Percentiles rank a stretch among this genome's conserved stretches.
These are phyloP conservation scores for Dipteronia sinensis DNA, from an alignment of 345 rosid genomes.

Conservation along the genomic window DNA sequence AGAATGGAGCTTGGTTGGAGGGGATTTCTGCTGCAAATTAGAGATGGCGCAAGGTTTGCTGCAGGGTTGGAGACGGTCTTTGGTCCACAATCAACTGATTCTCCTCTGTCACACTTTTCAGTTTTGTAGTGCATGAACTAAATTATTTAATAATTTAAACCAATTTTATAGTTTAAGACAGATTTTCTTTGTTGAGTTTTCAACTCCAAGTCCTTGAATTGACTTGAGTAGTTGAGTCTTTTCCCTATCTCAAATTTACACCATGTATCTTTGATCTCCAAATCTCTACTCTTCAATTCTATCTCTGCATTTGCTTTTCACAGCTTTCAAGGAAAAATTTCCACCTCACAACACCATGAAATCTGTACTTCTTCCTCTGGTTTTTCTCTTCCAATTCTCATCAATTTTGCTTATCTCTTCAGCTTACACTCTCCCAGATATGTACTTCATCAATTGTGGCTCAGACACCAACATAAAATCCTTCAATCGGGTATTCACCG, in stretches of 20 bases:
- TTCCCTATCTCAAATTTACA: not conserved
- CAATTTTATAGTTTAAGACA: not conserved
- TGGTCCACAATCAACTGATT: not conserved
- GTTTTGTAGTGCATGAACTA: too few species aligned
- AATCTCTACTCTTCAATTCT: not conserved
- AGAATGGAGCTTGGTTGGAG: too few species aligned
- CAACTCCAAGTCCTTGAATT: not conserved
- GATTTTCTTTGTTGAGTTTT: not conserved
- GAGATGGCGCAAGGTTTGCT: too few species aligned
- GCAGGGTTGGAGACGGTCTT: too few species aligned
- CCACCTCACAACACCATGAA: not conserved
- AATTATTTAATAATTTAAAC: too few species aligned
- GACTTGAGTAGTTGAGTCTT: not conserved
- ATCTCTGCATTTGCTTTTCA: not conserved
- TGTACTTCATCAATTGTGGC: conserved; percentile 61
- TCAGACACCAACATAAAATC: conserved; percentile 23
- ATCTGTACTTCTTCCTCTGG: conserved; percentile 9
- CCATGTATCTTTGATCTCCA: not conserved
- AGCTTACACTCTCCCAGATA: conserved; percentile 33
- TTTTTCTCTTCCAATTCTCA: conserved; percentile 23
- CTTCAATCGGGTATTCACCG: conserved; percentile 23
- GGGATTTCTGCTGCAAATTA: too few species aligned
- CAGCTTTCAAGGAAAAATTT: conserved; percentile 15
- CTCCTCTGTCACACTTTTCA: too few species aligned
- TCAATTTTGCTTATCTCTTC: conserved; percentile 11